These are phyloP conservation scores for Lodderomyces beijingensis DNA, from an alignment of 1,139 yeast genomes.

Conservation along the genomic window DNA sequence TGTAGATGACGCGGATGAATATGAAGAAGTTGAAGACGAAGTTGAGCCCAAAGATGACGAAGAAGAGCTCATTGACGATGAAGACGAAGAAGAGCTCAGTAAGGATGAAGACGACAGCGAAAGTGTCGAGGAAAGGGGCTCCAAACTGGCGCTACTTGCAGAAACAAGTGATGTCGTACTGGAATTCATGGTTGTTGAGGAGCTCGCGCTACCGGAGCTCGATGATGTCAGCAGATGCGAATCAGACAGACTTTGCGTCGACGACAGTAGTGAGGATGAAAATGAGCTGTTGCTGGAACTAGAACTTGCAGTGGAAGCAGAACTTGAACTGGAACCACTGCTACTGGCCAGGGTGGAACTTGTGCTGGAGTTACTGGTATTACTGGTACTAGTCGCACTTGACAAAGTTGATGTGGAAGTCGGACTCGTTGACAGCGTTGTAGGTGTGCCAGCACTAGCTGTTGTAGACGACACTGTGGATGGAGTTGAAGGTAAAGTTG, in stretches of 20 bases:
- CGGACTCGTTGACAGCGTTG: constrained; percentile 1
- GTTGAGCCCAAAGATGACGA: too few relatives aligned
- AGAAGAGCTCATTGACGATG: constrained; percentile 7
- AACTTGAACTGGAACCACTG: too few relatives aligned
- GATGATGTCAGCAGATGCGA: too few relatives aligned
- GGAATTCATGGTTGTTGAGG: not conserved
- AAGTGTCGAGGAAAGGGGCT: not conserved
- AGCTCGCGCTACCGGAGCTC: too few relatives aligned
- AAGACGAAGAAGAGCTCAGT: not conserved
- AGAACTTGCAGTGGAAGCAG: too few relatives aligned
- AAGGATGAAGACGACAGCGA: too few relatives aligned
- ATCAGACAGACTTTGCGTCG: too few relatives aligned
- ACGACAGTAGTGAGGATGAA: too few relatives aligned
- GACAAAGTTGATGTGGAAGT: constrained; percentile 3
- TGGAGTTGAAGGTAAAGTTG: constrained; percentile 4
- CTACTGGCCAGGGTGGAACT: too few relatives aligned
- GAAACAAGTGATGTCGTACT: not conserved
- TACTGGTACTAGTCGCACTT: constrained; percentile 2
- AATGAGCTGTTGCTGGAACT: too few relatives aligned
- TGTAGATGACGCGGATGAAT: constrained; percentile 4
- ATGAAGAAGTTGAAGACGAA: constrained; percentile 6
- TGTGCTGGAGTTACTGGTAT: too few relatives aligned
- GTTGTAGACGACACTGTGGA: constrained; percentile 6
- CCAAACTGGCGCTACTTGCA: not conserved
- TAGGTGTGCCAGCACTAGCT: not conserved